Conservation (phyloP, 192 early-diverging fungal genomes). For the Gryganskiella cystojenkinii region DNA sequence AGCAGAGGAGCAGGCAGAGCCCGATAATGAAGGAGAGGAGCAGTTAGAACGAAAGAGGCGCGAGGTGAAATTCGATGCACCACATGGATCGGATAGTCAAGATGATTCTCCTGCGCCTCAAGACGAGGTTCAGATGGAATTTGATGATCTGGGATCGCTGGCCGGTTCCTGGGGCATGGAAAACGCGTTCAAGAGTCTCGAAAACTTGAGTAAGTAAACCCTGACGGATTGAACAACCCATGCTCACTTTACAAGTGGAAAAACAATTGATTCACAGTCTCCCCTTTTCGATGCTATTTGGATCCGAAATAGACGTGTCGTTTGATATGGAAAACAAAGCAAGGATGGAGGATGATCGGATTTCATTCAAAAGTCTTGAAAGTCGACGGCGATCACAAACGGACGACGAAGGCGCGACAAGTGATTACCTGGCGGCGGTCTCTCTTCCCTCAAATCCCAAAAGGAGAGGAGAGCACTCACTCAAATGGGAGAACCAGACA, state of each 20-base stretch:
- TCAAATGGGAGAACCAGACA: conserved; percentile 46
- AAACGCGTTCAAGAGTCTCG: conserved; percentile 37
- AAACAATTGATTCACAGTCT: no score
- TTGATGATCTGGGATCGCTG: conserved; percentile 31
- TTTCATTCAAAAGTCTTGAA: neutral
- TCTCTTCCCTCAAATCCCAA: conserved; percentile 29
- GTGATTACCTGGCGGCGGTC: conserved; percentile 17
- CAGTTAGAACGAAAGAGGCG: neutral
- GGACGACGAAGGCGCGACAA: conserved; percentile 16
- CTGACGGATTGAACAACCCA: no score
- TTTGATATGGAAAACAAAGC: conserved; percentile 10
- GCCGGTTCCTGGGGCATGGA: conserved; percentile 33
- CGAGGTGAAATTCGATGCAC: neutral
- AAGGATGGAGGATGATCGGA: neutral
- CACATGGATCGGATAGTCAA: neutral
- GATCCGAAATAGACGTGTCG: conserved; percentile 4
- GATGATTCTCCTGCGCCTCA: neutral
- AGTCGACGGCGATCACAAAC: neutral
- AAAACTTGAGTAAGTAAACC: conserved; percentile 12
- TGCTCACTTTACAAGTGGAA: no score
- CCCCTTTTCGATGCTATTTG: neutral
- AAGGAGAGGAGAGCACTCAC: conserved; percentile 29
- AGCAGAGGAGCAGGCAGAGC: neutral
- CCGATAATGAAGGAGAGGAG: no score
- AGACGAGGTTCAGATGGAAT: conserved; percentile 4